These are phyloP conservation scores for Saururus chinensis DNA, from an alignment of 164 flowering plant species.

Conservation along the genomic window DNA sequence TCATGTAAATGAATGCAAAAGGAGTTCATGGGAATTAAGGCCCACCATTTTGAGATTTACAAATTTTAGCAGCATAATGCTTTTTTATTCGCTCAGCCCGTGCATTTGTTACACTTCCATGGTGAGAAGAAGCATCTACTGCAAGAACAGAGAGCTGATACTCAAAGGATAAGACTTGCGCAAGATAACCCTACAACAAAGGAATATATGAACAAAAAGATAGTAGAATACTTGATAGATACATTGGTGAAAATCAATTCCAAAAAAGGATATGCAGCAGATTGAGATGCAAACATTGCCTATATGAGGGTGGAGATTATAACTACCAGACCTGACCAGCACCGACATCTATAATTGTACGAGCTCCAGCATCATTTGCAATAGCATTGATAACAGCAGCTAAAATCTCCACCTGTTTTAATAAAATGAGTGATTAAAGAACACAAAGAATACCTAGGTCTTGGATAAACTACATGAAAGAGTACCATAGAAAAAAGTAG, in stretches of 20 bases:
- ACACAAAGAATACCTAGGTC: not conserved
- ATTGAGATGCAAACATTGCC: not conserved
- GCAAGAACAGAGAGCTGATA: slow-evolving; percentile 67
- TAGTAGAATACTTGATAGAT: not conserved
- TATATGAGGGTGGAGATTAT: not conserved
- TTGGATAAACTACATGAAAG: too few relatives aligned
- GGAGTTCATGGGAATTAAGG: not conserved
- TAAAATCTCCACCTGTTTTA: slow-evolving; percentile 61
- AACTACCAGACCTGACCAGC: slow-evolving; percentile 64
- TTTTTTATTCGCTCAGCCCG: slow-evolving; percentile 77
- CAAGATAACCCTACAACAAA: slow-evolving; percentile 81
- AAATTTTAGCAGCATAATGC: slow-evolving; percentile 53
- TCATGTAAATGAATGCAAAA: not conserved
- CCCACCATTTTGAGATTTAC: slow-evolving; percentile 36
- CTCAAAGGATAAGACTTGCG: slow-evolving; percentile 79
- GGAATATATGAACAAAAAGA: slow-evolving; percentile 6
- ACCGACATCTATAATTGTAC: slow-evolving; percentile 78
- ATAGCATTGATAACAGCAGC: slow-evolving; percentile 50
- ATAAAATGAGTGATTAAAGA: not conserved
- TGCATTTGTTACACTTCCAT: slow-evolving; percentile 56
- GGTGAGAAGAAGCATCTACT: slow-evolving; percentile 81
- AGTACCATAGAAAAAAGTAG: too few relatives aligned
- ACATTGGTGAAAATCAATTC: not conserved
- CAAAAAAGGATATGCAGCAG: not conserved
- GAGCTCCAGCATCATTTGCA: slow-evolving; percentile 40